These are phyloP conservation scores for Penicillium paneum DNA, from an alignment of 2,329 filamentous ascomycete genomes.

Conservation along the genomic window DNA sequence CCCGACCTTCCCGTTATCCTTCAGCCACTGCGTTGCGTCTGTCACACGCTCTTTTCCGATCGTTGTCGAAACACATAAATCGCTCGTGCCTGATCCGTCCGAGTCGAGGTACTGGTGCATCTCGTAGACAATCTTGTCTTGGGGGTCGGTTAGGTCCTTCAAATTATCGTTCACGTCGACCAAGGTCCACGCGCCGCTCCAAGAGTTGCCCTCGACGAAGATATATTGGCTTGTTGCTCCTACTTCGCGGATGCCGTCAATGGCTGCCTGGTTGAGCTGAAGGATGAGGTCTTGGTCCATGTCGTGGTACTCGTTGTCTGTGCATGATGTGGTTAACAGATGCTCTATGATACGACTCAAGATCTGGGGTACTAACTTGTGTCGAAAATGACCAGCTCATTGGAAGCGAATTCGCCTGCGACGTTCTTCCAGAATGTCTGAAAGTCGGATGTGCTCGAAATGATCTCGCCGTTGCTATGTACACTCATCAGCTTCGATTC, in stretches of 20 bases:
- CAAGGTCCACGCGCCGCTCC: conserved; percentile 51
- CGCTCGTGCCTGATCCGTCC: conserved; percentile 53
- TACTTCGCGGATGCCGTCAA: conserved; percentile 58
- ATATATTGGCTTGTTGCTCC: conserved; percentile 59
- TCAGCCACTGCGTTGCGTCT: conserved; percentile 53
- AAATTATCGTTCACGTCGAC: conserved; percentile 43
- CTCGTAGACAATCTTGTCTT: conserved; percentile 57
- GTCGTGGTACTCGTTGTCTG: conserved; percentile 63
- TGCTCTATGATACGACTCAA: no score
- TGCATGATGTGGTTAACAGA: not conserved
- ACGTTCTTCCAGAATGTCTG: conserved; percentile 57
- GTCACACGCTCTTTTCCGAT: conserved; percentile 53
- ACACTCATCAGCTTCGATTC: conserved; percentile 5
- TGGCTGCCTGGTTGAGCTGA: conserved; percentile 62
- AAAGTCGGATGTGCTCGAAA: conserved; percentile 49
- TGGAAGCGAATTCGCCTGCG: conserved; percentile 52
- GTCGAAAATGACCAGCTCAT: conserved; percentile 60
- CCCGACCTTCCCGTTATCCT: conserved; percentile 51
- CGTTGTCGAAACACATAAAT: conserved; percentile 52
- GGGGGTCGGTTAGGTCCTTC: conserved; percentile 50
- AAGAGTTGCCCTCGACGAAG: conserved; percentile 57
- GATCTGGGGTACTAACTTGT: conserved; percentile 42
- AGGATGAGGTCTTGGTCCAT: conserved; percentile 60
- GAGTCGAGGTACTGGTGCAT: conserved; percentile 63
- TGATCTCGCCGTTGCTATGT: conserved; percentile 26